Evolutionary conservation across 352 stramenopile species (phyloP), one percentile per base, ranked within the genome.

Genomic region (Saprolegnia parasitica): DNA sequence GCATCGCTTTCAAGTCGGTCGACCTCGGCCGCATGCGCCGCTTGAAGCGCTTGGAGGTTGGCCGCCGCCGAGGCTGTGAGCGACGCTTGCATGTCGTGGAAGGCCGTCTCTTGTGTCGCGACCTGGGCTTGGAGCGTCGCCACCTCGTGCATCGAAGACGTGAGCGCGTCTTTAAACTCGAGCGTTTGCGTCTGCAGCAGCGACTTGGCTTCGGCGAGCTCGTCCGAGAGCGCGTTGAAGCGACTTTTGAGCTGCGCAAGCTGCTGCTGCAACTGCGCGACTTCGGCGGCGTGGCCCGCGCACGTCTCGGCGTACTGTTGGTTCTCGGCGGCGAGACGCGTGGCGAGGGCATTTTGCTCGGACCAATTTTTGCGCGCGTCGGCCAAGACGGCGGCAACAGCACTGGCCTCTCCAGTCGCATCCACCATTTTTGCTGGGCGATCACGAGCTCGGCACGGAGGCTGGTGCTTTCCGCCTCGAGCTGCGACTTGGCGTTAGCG

Each of bases 281-380:
- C 71, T 23, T 64, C 47, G 11, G 54, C 63, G 5, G 63, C 47
- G 9, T 37, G 54, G 11, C 46, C 63, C 32, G 63, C 63, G 39
- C 54, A 62, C n/a, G 49, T 21, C 39, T 70, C 63, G 20, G 42
- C 47, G 5, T 55, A 24, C 35, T 62, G 77, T 81, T 94, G 91
- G 71, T 95, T 93, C 60, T 95, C 87, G 0, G 84, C 91, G 65
- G 94, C 83, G 68, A 93, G 72, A 11, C 86, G 84, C 35, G 88
- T 89, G 13, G 86, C 86, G 21, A 92, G 76, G 8, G 85, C 84
- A 75, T 88, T 92, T 15, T 84, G 80, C 64, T 95, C 86, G 4
- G 88, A 95, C n/a, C 92, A 67, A 16, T 84, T 78, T 55, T 93
- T 94, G 64, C 92, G 91, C 10, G 83, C 90, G 63, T 93, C 85